Base-by-base conservation (phyloP, 192 early-diverging fungal species). In the Podila verticillata region DNA sequence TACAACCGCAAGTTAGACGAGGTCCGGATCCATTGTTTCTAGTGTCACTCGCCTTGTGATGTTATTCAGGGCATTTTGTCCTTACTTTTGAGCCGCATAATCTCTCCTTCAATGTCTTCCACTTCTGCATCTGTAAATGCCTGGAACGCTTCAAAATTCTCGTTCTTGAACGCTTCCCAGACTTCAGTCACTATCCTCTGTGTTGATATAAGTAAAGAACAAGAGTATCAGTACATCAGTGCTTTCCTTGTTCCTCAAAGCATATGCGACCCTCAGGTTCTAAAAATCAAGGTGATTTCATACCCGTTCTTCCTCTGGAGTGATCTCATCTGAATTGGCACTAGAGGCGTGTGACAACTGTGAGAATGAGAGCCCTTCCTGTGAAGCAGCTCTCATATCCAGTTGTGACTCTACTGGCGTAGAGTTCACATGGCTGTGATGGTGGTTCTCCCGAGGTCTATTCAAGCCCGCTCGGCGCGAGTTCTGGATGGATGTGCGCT, bases 21-120 rank as follows among this genome's bases (percentile, higher is more conserved):
- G 9, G 22, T 7, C 20, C 3, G 51, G 24, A 24, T 24, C 6
- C 20, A 54, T 7, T 24, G 51, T 26, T 54, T n/a, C 51, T 8
- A n/a, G 8, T 1, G 51, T 26, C 22, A 24, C 22, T 26, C n/a
- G 2, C 24, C 10, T 4, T 54, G 20, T 24, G 6, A 2, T 54
- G 19, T 2, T 5, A 24, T 30, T 24, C 58, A 1, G 29, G 24
- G 6, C 29, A 1, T 7, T 34, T 62, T 39, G 2, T 12, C 17
- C 70, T 58, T 79, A 80, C 77, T 66, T 19, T 66, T 44, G 22
- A 72, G 28, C 32, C 57, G 39, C 7, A 72, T 63, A 47, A 80
- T 80, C 15, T 80, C 77, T 19, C 63, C 69, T 44, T 80, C 77
- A 48, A 80, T 80, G 24, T 65, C 61, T 30, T 68, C 77, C 12